Percentiles rank a stretch among this genome's conserved stretches.
These are phyloP conservation scores for Rossbeevera mucosa DNA, from an alignment of 768 basidiomycete species.

Conservation along the genomic window DNA sequence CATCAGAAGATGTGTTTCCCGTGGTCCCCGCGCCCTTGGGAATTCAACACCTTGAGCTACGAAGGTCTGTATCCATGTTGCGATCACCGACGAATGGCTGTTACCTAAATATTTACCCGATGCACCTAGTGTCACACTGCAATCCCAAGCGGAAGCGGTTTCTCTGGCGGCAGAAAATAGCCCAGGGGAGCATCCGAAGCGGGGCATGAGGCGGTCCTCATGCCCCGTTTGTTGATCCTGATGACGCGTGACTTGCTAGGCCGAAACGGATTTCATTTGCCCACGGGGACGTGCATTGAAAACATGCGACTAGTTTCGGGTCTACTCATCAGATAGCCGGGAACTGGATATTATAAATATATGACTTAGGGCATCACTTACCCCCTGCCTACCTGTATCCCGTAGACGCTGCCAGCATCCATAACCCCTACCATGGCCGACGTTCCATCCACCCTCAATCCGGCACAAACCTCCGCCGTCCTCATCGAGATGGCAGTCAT, in stretches of 20 bases:
- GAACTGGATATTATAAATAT: constrained; percentile 16
- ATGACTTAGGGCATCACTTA: not conserved
- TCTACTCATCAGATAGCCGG: not conserved
- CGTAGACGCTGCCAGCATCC: not conserved
- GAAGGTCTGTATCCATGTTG: not conserved
- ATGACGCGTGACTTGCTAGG: not conserved
- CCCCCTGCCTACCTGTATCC: constrained; percentile 3
- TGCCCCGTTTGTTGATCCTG: not conserved
- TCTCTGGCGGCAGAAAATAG: not conserved
- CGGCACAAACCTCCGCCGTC: constrained; percentile 50
- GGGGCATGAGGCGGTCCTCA: no score
- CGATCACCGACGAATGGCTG: not conserved
- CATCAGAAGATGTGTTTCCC: not conserved
- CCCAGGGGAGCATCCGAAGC: no score
- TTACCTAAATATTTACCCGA: not conserved
- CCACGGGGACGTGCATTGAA: not conserved
- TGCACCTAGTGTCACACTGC: not conserved
- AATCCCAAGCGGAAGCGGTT: not conserved
- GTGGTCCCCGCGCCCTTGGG: not conserved
- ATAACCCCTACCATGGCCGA: constrained; percentile 15
- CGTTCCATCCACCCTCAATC: constrained; percentile 48
- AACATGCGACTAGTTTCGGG: not conserved
- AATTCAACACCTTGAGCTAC: not conserved
- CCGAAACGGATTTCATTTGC: constrained; percentile 1
- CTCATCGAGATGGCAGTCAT: constrained; percentile 53